phyloP scores from a whole-genome alignment of 1,284 basidiomycete species.

The Ceratobasidium sp. region DNA sequence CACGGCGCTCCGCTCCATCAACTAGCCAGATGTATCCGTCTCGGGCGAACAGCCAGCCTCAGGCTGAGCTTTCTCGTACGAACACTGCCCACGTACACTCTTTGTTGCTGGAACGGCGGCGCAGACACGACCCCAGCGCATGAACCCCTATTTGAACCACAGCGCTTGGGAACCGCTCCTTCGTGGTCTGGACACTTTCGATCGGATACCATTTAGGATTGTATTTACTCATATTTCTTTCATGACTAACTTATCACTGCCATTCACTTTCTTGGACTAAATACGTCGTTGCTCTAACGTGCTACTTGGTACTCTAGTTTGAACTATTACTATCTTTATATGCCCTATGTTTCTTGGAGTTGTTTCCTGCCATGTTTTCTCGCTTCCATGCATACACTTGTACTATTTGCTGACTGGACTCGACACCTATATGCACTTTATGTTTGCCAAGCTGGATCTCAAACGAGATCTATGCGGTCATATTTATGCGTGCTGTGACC shows the following conservation, averaged over 20 bases:
- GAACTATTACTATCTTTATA: no score
- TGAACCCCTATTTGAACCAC: not conserved
- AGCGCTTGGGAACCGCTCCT: not conserved
- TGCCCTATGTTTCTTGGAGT: no score
- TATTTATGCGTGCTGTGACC: slow-evolving; percentile 39
- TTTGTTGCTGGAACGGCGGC: slow-evolving; percentile 14
- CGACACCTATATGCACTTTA: slow-evolving; percentile 17
- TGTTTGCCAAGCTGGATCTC: no score
- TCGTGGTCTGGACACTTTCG: not conserved
- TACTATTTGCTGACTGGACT: not conserved
- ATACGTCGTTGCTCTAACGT: not conserved
- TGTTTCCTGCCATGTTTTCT: no score
- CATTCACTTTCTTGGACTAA: not conserved
- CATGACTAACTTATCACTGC: slow-evolving; percentile 22
- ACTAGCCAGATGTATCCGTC: not conserved
- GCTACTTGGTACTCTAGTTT: no score
- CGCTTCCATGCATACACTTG: not conserved
- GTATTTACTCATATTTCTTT: not conserved
- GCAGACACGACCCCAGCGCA: not conserved
- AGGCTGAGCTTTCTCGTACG: slow-evolving; percentile 4
- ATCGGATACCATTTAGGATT: not conserved
- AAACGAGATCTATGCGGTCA: slow-evolving; percentile 9
- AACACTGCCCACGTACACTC: slow-evolving; percentile 30
- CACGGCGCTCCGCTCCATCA: not conserved
- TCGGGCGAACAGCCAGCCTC: not conserved